Base-by-base conservation (phyloP, 1,284 basidiomycete species). In the Moesziomyces parantarcticus region DNA sequence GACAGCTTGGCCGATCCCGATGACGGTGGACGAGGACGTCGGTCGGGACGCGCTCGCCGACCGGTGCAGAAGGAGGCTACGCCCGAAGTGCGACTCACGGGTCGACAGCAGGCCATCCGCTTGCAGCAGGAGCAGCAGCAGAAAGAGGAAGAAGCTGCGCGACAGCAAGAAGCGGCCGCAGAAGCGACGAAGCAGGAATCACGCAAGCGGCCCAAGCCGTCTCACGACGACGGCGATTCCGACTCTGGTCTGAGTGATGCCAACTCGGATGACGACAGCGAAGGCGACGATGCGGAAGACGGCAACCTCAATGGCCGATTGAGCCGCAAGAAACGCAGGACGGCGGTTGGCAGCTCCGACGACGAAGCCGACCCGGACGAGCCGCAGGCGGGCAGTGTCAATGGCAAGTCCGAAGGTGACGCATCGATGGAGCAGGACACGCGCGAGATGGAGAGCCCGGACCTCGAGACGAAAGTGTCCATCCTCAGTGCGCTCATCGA, bases 61-160 rank as follows among this genome's bases (percentile, higher is more conserved):
- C 25, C 51, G 8, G 44, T 22, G 0, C 44, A 58, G 5, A 60
- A 58, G 42, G 46, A 60, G 22, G 20, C 61, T 0, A 54, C 70
- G 3, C 66, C 74, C 13, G 66, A 61, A 21, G 52, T 57, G 29
- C 40, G 60, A 41, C 58, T 60, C 7, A 64, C 66, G 2, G 69
- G 60, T 11, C 62, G 74, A 51, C 63, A 76, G 49, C 73, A 73
- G 42, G 62, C 62, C 5, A 64, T 71, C 68, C 65, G 56, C 49
- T 39, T 66, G 50, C 62, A 71, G 62, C 54, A 64, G 42, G 52
- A 77, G 61, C 48, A 70, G 58, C 57, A 75, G 58, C 53, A 75
- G 34, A 57, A 63, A 59, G 63, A 67, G 34, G 50, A 61, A 40
- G 40, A 73, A 41, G 68, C 54, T 3, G 45, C 53, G n/a, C 6